A percentile compares a stretch with the other conserved stretches of the same genome.
Conservation (phyloP, 495 filamentous ascomycete species). For the Daldinia vernicosa region DNA sequence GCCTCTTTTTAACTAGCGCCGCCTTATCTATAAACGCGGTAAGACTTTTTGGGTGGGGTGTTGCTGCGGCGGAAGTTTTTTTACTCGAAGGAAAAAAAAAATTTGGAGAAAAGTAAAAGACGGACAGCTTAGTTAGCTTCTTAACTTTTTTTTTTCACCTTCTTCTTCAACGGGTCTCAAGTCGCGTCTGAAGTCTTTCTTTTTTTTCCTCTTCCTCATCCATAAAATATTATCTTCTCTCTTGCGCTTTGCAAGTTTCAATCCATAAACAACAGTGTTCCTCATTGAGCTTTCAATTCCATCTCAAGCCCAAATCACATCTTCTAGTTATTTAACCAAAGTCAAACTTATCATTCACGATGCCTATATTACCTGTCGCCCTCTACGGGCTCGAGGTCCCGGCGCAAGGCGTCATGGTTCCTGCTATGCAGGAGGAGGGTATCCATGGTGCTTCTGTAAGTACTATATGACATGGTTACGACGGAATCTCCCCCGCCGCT, state of each 20-base stretch:
- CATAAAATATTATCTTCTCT: conserved; percentile 17
- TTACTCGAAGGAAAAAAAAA: conserved; percentile 35
- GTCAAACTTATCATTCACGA: conserved; percentile 25
- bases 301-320: not conserved
- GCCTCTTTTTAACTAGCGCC: conserved; percentile 22
- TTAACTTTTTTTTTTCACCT: conserved; percentile 36
- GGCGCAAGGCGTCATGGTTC: conserved; percentile 76
- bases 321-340: conserved; percentile 1
- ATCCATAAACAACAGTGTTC: not conserved
- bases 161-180: conserved; percentile 35
- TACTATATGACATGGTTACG: conserved; percentile 35
- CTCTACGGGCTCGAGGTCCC: conserved; percentile 91
- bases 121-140: conserved; percentile 25
- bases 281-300: conserved; percentile 3
- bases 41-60: conserved; percentile 28
- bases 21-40: conserved; percentile 35
- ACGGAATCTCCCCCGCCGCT: not conserved
- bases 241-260: not conserved
- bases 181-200: conserved; percentile 44
- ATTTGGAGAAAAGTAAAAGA: conserved; percentile 28
- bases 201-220: conserved; percentile 5
- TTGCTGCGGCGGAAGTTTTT: conserved; percentile 39
- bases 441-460: conserved; percentile 72
- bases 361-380: conserved; percentile 73
- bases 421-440: conserved; percentile 58